Evolutionary conservation across 139 green algal species (phyloP), one percentile per base, ranked within the genome.

Genomic region (Coccomyxa sp.): DNA sequence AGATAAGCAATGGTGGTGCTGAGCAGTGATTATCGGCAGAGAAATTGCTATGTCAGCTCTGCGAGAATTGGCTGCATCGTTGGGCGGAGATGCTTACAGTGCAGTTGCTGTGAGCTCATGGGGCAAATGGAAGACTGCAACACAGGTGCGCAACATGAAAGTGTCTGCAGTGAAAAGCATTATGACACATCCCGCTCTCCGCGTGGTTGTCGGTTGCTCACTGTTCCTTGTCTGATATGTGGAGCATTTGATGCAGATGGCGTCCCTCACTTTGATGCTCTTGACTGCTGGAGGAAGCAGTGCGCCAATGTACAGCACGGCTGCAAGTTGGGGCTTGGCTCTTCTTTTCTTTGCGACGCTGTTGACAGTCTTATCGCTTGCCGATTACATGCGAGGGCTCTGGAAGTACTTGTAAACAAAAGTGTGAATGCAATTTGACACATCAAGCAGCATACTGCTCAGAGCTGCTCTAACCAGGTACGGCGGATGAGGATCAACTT

Each of bases 11-110:
- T 51, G 38, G 38, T 51, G 38, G 38, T 51, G 38, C 38, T 71
- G 63, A 71, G 80, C 79, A 83, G 90, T 91, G 17, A 97, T 98
- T 79, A 96, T 98, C 51, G 87, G 91, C 0, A 86, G 96, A 1
- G 96, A 99, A 85, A 97, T 99, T 60, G 94, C 94, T 0, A 98
- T 98, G 93, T 95, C 90, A 3, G 92, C 95, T 0, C 88, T 99
- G 67, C 88, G 96, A 17, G 96, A 99, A 85, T 98, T 95, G 95
- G 96, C 95, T 1, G 95, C 96, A 1, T 87, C 90, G 1, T 76
- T 91, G 11, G 92, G 94, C 13, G 79, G 85, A 13, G 90, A 93
- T 30, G 96, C 93, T 12, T 86, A 94, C 58, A 87, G 86, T 45
- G 84, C 88, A n/a, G 86, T 91, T 18, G 84, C 89, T 76, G 90